Base-by-base conservation (phyloP, 129 eudicot genomes). In the Logfia minima region DNA sequence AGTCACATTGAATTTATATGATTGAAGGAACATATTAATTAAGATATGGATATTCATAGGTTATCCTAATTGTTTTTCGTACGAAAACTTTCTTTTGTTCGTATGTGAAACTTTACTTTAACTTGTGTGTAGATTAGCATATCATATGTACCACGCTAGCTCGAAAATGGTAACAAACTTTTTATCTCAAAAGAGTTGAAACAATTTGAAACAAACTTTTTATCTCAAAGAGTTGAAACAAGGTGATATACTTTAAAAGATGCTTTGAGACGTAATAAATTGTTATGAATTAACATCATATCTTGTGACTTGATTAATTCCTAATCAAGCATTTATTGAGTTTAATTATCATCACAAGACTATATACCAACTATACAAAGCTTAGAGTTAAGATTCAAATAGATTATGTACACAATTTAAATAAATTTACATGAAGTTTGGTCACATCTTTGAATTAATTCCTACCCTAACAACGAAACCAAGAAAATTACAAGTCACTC, bases 401-500 rank as follows among this genome's bases (percentile, higher is more conserved):
- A 51, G 66, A 41, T 72, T 73, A 74, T 80, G 76, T 80, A 80
- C 84, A 80, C 45, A 75, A 74, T 67, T 56, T 39, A 67, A 80
- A 55, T 29, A 63, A 80, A 75, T 75, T 68, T 79, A 79, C 82
- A 79, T 61, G 56, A 63, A 62, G 16, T 71, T 70, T 79, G 63
- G 77, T 63, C 41, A 70, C 76, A 68, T 37, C 78, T 13, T 66
- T 58, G 21, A 67, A 37, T 74, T 66, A 80, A 28, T 74, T 67
- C 63, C 75, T 73, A 80, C 4, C 32, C 79, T 74, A 74, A 74
- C 56, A 28, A 66, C 60, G 7, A 66, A 75, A 28, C 64, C 24
- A 69, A 48, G 10, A 56, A 77, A 63, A 29, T 51, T n/a, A 28
- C 63, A 61, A 66, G 70, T 74, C 74, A 80, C 84, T 80, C 84